Base-by-base conservation (phyloP, 371 early-diverging fungal genomes). In the Mucor piriformis region DNA sequence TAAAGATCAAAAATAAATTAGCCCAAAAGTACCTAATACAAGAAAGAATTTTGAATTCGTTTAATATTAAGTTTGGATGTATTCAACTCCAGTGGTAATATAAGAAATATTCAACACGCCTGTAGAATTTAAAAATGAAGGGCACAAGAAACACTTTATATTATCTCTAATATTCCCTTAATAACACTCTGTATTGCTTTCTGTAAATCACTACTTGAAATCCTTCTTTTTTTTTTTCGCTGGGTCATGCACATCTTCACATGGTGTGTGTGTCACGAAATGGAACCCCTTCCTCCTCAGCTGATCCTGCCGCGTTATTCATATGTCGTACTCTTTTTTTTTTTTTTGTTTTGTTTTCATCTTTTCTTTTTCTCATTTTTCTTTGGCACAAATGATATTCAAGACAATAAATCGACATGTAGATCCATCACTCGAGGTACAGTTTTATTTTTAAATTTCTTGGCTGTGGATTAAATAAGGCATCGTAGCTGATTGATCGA, bases 361-460 rank as follows among this genome's bases (percentile, higher is more conserved):
- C 15, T 37, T 37, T 37, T 12, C 12, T 37, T 38, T 38, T 38
- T 38, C 38, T 38, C n/a, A n/a, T 38, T 15, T 35, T 34, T 15
- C 15, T 15, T 23, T 5, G 15, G 57, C 27, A 10, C 16, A 6
- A 7, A 70, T 66, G 64, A 56, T 70, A 24, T 77, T 73, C 43
- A 61, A 71, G 33, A 77, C 73, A 3, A 65, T 73, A 20, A 61
- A 61, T 44, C 44, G 70, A 27, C 77, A 77, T 55, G 59, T 71
- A 40, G 77, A 77, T 21, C 34, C 57, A 4, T 73, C 77, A 16
- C 49, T 77, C 13, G 77, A 77, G 59, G 77, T 73, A 47, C 12
- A 38, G 7, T 38, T 10, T 6, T 10, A 3, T 38, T 15, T 10
- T 11, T 38, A 32, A 13, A 15, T 38, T 20, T 4, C 29, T 34